Evolutionary conservation across 441 rosid genomes (phyloP).

Genomic region (Erodium texanum): DNA sequence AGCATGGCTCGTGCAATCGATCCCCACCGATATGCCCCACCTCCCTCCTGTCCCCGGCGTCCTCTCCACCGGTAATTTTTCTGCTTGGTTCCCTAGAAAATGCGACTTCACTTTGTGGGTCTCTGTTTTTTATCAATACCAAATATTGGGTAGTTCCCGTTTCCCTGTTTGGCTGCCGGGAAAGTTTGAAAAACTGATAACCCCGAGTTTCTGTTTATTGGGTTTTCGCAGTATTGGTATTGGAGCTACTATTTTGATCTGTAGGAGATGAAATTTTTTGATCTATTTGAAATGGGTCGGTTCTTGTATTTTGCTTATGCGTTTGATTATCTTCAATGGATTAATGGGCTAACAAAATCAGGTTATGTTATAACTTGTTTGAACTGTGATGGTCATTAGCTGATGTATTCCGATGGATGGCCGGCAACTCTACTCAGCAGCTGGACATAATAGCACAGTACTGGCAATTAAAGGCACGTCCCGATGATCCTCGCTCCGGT

Average conservation of each 20-base stretch:
- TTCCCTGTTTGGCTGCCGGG: not conserved
- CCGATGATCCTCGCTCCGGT: conserved; percentile 65
- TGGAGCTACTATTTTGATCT: too few species aligned
- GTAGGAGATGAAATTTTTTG: not conserved
- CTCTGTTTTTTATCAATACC: not conserved
- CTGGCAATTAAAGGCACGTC: conserved; percentile 67
- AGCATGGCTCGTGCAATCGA: conserved; percentile 90
- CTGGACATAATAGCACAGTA: conserved; percentile 81
- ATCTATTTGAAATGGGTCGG: not conserved
- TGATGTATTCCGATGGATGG: conserved; percentile 76
- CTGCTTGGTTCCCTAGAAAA: not conserved
- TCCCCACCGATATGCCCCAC: conserved; percentile 82
- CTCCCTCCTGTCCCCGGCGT: conserved; percentile 64
- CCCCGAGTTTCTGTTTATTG: not conserved
- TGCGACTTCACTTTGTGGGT: not conserved
- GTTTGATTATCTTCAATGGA: not conserved
- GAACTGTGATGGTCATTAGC: conserved; percentile 24
- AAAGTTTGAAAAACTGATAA: not conserved
- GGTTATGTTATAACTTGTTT: not conserved
- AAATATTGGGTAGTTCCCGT: not conserved
- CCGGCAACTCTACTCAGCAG: conserved; percentile 50
- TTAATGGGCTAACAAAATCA: not conserved
- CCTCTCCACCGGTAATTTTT: conserved; percentile 51
- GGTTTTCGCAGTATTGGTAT: not conserved
- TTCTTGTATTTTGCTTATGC: not conserved